These are phyloP conservation scores for Panus rudis DNA, from an alignment of 768 basidiomycete species.

Conservation along the genomic window DNA sequence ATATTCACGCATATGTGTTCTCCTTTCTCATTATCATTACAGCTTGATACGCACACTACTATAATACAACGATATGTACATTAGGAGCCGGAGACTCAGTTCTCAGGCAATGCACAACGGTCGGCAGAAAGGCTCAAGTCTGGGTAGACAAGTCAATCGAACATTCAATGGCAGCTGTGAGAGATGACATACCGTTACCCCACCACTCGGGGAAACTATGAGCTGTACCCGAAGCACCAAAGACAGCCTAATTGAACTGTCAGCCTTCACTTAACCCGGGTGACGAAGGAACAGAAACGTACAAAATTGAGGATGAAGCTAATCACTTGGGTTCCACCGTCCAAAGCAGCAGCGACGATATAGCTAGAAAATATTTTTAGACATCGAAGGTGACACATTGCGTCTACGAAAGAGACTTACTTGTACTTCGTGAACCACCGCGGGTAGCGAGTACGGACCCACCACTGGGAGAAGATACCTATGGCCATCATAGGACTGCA, in stretches of 20 bases:
- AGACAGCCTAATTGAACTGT: constrained; percentile 14
- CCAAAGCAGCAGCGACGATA: constrained; percentile 33
- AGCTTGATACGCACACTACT: constrained; percentile 1
- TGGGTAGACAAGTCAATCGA: not conserved
- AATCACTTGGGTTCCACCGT: constrained; percentile 32
- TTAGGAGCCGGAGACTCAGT: not conserved
- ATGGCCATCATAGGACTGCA: constrained; percentile 31
- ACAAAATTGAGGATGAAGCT: constrained; percentile 28
- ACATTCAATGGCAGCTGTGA: not conserved
- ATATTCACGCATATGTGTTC: not conserved
- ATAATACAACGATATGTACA: not conserved
- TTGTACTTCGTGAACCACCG: constrained; percentile 33
- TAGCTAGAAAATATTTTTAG: too few species aligned
- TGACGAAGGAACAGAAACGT: constrained; percentile 2
- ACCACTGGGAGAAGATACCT: constrained; percentile 42
- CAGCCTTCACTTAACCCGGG: not conserved
- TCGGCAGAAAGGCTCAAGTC: constrained; percentile 20
- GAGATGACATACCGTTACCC: constrained; percentile 16
- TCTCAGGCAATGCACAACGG: constrained; percentile 15
- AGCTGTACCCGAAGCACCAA: constrained; percentile 22
- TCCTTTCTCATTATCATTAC: not conserved
- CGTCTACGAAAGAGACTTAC: too few species aligned
- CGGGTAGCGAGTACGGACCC: constrained; percentile 30
- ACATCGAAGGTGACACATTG: too few species aligned
- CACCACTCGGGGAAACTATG: constrained; percentile 23